Conservation (phyloP, 495 filamentous ascomycete genomes). For the Aspergillus sclerotioniger region DNA sequence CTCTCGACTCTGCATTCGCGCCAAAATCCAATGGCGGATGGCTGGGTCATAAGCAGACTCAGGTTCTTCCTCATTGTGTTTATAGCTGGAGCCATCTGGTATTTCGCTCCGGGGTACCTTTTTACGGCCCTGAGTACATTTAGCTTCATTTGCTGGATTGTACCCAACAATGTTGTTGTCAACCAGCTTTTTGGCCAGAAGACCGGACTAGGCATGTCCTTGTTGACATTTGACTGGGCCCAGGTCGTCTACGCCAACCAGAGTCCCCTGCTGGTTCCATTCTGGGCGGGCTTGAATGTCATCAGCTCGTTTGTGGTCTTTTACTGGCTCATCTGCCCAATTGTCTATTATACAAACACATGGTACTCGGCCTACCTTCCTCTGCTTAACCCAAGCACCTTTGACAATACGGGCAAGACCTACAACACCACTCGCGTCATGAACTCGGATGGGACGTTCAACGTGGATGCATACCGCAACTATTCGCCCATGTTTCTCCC, state of each 20-base stretch:
- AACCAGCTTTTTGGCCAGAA: constrained; percentile 68
- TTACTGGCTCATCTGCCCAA: constrained; percentile 85
- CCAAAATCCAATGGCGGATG: constrained; percentile 75
- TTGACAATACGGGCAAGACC: constrained; percentile 41
- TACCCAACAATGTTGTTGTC: constrained; percentile 65
- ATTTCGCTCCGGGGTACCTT: constrained; percentile 82
- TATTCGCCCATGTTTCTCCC: constrained; percentile 52
- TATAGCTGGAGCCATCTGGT: constrained; percentile 64
- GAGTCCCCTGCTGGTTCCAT: constrained; percentile 81
- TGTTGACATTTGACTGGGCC: constrained; percentile 90
- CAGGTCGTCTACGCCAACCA: constrained; percentile 85
- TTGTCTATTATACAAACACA: constrained; percentile 66
- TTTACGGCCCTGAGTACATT: constrained; percentile 88
- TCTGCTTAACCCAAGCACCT: constrained; percentile 46
- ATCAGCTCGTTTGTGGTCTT: constrained; percentile 79
- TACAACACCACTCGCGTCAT: constrained; percentile 48
- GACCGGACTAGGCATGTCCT: constrained; percentile 73
- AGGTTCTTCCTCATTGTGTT: constrained; percentile 80
- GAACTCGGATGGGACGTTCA: constrained; percentile 36
- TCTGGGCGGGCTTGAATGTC: constrained; percentile 90
- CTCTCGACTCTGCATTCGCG: constrained; percentile 83
- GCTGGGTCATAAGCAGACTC: constrained; percentile 78
- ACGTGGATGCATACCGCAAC: constrained; percentile 37
- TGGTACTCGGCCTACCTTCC: constrained; percentile 60
- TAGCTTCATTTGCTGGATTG: constrained; percentile 88